Percentiles rank a stretch among this genome's conserved stretches.
Conservation (phyloP, 2,329 filamentous ascomycete genomes). For the Dactylellina leptospora region DNA sequence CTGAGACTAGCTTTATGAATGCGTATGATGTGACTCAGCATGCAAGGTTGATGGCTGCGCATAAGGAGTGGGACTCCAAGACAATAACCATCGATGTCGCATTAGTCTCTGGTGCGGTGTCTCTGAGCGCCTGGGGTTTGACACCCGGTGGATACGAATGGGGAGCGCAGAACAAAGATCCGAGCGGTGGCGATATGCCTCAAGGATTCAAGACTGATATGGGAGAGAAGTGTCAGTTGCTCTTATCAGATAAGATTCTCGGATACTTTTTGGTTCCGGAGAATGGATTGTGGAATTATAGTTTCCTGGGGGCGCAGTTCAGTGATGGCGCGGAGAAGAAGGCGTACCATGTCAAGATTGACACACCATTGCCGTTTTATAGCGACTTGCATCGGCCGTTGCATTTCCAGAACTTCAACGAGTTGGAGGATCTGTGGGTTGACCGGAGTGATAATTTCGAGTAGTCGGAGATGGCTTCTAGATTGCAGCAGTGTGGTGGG, state of each 20-base stretch:
- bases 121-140: slow-evolving; percentile 89
- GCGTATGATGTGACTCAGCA: slow-evolving; percentile 94
- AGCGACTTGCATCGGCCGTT: slow-evolving; percentile 88
- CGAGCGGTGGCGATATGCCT: slow-evolving; percentile 82
- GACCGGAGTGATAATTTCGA: slow-evolving; percentile 93
- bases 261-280: slow-evolving; percentile 97
- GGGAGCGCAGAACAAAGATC: slow-evolving; percentile 95
- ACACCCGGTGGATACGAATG: slow-evolving; percentile 94
- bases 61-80: slow-evolving; percentile 83
- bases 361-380: slow-evolving; percentile 82
- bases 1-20: slow-evolving; percentile 96
- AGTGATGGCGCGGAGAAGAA: slow-evolving; percentile 83
- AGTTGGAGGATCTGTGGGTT: slow-evolving; percentile 96
- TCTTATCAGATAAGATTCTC: slow-evolving; percentile 90
- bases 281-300: slow-evolving; percentile 92
- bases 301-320: slow-evolving; percentile 93
- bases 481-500: neutral
- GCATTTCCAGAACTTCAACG: slow-evolving; percentile 97
- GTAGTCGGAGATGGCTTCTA: too few species aligned
- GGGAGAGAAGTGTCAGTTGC: slow-evolving; percentile 92
- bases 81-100: slow-evolving; percentile 94
- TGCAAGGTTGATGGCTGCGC: slow-evolving; percentile 83
- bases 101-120: slow-evolving; percentile 96
- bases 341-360: slow-evolving; percentile 87
- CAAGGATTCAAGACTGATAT: slow-evolving; percentile 90